phyloP scores from a whole-genome alignment of 805 yeast genomes.

The Phaffomyces antillensis region DNA sequence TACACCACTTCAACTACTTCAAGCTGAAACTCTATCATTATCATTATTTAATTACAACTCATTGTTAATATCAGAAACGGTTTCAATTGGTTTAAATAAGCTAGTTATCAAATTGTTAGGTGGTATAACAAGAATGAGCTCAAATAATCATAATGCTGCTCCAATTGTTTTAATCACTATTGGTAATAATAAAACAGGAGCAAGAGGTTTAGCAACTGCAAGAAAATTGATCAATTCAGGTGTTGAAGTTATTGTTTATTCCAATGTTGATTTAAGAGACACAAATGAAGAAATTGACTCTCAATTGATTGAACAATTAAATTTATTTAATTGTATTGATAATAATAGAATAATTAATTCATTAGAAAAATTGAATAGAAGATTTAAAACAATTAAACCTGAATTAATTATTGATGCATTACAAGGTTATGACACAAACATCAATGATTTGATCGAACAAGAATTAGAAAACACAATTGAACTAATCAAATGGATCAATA shows the following conservation, averaged over 20 bases:
- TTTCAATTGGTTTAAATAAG: slow-evolving; percentile 58
- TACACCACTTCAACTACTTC: slow-evolving; percentile 72
- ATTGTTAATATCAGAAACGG: slow-evolving; percentile 49
- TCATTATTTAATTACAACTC: slow-evolving; percentile 32
- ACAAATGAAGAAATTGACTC: slow-evolving; percentile 14
- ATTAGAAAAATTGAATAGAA: slow-evolving; percentile 28
- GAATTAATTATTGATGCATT: slow-evolving; percentile 78
- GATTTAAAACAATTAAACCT: slow-evolving; percentile 45
- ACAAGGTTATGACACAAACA: slow-evolving; percentile 72
- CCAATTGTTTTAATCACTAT: slow-evolving; percentile 42
- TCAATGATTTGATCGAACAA: slow-evolving; percentile 43
- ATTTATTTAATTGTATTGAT: slow-evolving; percentile 46
- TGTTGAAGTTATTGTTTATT: slow-evolving; percentile 46
- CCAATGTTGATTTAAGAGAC: slow-evolving; percentile 5
- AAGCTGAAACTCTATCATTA: slow-evolving; percentile 62
- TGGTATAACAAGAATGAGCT: slow-evolving; percentile 57
- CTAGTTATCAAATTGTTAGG: slow-evolving; percentile 58
- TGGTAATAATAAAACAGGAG: slow-evolving; percentile 72
- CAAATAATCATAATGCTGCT: slow-evolving; percentile 67
- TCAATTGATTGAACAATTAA: slow-evolving; percentile 40
- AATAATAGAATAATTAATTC: slow-evolving; percentile 41
- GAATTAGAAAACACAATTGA: slow-evolving; percentile 34
- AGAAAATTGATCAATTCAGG: slow-evolving; percentile 73
- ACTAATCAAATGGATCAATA: slow-evolving; percentile 64
- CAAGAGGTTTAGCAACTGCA: slow-evolving; percentile 70